Conservation (phyloP, 2,329 filamentous ascomycete genomes). For the Colletotrichum cordylinicola region DNA sequence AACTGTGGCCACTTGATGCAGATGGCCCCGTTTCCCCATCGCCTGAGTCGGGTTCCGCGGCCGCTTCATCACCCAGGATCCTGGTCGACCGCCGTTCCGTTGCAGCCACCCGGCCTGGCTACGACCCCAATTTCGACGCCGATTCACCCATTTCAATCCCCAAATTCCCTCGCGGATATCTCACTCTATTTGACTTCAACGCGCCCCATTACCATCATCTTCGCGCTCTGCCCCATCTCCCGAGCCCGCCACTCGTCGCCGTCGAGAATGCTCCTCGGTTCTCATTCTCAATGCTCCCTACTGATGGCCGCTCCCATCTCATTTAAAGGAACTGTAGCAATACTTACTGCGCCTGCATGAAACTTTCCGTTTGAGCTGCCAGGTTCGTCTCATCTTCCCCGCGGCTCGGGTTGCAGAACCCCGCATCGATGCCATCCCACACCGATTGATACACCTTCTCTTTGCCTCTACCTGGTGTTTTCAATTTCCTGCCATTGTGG, state of each 20-base stretch:
- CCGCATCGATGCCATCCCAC: neutral
- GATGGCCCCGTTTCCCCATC: neutral
- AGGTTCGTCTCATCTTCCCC: neutral
- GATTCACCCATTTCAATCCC: neutral
- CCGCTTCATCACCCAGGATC: neutral
- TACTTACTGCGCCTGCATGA: neutral
- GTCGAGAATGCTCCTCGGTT: neutral
- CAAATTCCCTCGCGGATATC: neutral
- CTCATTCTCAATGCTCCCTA: neutral
- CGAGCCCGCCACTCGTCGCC: neutral
- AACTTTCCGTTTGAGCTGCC: neutral
- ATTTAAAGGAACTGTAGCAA: neutral
- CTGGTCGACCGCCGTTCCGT: neutral
- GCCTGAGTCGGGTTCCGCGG: neutral
- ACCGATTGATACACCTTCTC: neutral
- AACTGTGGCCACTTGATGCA: neutral
- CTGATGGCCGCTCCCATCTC: neutral
- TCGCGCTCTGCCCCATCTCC: neutral
- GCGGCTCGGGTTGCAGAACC: neutral
- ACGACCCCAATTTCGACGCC: neutral
- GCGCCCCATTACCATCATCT: neutral
- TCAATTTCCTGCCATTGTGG: neutral
- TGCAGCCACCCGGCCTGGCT: neutral
- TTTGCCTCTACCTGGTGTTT: neutral
- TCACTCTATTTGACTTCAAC: neutral